Evolutionary conservation across 192 early-diverging fungal genomes (phyloP).

Genomic region (Entomortierella beljakovae): DNA sequence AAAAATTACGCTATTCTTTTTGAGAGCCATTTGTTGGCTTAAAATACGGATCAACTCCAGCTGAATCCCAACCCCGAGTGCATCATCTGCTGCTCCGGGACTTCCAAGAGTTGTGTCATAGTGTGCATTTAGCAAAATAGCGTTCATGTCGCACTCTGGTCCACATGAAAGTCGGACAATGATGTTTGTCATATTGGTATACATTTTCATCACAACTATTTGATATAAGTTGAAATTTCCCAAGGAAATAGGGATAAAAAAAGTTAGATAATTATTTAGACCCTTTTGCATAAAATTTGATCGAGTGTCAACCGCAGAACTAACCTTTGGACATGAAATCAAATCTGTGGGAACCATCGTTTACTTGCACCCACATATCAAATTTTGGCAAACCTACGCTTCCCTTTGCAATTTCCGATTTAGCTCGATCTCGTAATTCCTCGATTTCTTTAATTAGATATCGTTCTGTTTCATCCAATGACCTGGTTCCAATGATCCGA

Average conservation of each 20-base stretch:
- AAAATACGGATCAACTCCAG: slow-evolving; percentile 67
- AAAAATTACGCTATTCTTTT: slow-evolving; percentile 62
- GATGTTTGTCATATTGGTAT: slow-evolving; percentile 76
- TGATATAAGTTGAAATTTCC: not conserved
- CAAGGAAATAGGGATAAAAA: not conserved
- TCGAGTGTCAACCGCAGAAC: not conserved
- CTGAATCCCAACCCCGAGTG: slow-evolving; percentile 70
- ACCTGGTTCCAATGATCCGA: slow-evolving; percentile 59
- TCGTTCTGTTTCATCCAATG: slow-evolving; percentile 15
- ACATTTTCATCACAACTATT: slow-evolving; percentile 69
- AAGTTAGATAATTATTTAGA: not conserved
- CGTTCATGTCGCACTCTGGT: slow-evolving; percentile 68
- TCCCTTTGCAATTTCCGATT: not conserved
- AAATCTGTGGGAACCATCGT: slow-evolving; percentile 74
- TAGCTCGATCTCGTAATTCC: slow-evolving; percentile 8
- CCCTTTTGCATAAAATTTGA: not conserved
- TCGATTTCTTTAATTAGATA: slow-evolving; percentile 30
- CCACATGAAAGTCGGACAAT: slow-evolving; percentile 77
- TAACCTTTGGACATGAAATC: slow-evolving; percentile 76
- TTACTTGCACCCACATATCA: slow-evolving; percentile 69
- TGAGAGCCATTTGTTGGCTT: slow-evolving; percentile 43
- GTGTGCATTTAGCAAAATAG: slow-evolving; percentile 76
- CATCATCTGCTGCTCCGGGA: slow-evolving; percentile 73
- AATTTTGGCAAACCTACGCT: slow-evolving; percentile 53
- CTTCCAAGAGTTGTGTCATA: slow-evolving; percentile 71